Base-by-base conservation (phyloP, 2,329 filamentous ascomycete species). In the Xylaria sp. region DNA sequence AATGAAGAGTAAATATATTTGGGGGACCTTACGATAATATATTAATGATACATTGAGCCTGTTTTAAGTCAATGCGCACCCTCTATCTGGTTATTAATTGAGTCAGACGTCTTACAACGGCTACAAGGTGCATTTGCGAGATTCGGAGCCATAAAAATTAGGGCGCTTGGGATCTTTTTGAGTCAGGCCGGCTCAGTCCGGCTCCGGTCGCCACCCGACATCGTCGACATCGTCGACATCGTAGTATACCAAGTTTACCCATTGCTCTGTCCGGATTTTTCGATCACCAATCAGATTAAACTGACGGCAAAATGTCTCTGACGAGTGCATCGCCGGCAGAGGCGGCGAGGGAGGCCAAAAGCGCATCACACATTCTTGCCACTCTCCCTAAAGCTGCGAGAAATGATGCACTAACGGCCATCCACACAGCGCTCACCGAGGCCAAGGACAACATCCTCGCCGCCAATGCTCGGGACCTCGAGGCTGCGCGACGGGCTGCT, bases 401-500 rank as follows among this genome's bases (percentile, higher is more conserved):
- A 77, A 97, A 98, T 83, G 88, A 91, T 66, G 95, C 96, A 57
- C 85, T 99, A 71, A 92, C 91, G 57, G 88, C 91, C 32, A 93
- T 99, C 70, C 91, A 98, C 82, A 82, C 87, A 73, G 93, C 91
- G n/a, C 88, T 99, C 63, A 79, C 85, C 12, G 84, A 84, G 8
- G 88, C 91, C 59, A 92, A 90, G 79, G 87, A 92, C 67, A 84
- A 88, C 16, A 97, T 99, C 72, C 86, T 99, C 59, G 89, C 90
- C 50, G 96, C 96, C 69, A 99, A 99, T 82, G 90, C 90, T 32
- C 87, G 87, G 69, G 96, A 99, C 79, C 86, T 99, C 62, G 89
- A 90, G 63, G 83, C 87, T 54, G 96, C 96, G 2, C 88, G 86
- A 48, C 85, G 88, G 75, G 92, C 93, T 58, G 93, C 92, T 23